These are phyloP conservation scores for Ogataea parapolymorpha DNA, from an alignment of 805 yeast species.

Conservation along the genomic window DNA sequence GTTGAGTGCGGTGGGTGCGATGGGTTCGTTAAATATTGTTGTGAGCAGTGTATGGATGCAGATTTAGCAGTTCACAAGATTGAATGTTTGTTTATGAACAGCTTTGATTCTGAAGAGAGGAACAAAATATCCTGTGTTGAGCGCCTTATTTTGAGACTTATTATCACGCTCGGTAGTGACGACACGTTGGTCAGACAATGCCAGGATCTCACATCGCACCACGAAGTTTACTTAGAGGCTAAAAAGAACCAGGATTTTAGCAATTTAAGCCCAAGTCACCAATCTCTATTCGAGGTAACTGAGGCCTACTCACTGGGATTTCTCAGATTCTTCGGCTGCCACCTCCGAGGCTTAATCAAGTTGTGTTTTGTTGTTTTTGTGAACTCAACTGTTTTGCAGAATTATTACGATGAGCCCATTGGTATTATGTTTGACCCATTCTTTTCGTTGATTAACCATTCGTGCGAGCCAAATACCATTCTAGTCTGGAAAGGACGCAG, in stretches of 20 bases:
- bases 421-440: constrained; percentile 38
- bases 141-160: constrained; percentile 11
- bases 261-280: constrained; percentile 6
- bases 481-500: constrained; percentile 22
- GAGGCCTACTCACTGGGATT: constrained; percentile 15
- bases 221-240: constrained; percentile 12
- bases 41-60: constrained; percentile 11
- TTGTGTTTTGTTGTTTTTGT: constrained; percentile 24
- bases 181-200: constrained; percentile 10
- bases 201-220: constrained; percentile 23
- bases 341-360: constrained; percentile 17
- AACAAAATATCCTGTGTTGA: constrained; percentile 12
- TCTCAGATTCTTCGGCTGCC: constrained; percentile 14
- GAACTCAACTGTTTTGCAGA: constrained; percentile 30
- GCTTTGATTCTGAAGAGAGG: constrained; percentile 2
- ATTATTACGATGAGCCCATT: constrained; percentile 27
- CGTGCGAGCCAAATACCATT: constrained; percentile 37
- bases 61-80: constrained; percentile 14
- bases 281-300: constrained; percentile 14
- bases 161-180: constrained; percentile 7
- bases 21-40: constrained; percentile 18
- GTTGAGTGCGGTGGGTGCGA: constrained; percentile 9
- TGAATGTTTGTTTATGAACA: constrained; percentile 15
- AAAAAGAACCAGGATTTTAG: background rate
- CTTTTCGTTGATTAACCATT: constrained; percentile 39